Base-by-base conservation (phyloP, 1,284 basidiomycete genomes). In the Apiotrichum montevideense region DNA sequence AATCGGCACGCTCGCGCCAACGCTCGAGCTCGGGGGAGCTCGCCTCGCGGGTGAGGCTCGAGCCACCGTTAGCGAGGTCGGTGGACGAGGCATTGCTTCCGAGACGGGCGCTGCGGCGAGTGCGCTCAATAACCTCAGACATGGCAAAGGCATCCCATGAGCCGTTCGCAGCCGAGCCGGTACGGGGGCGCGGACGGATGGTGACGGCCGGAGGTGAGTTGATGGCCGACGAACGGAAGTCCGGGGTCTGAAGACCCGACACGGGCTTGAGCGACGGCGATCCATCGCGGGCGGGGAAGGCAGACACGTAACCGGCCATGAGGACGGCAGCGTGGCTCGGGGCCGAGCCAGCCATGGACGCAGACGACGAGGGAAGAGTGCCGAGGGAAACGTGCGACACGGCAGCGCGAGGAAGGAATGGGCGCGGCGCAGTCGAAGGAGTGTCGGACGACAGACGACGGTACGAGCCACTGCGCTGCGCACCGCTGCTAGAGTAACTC, bases 141-240 rank as follows among this genome's bases (percentile, higher is more conserved):
- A 61, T 63, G 32, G 68, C 73, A 45, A 71, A 70, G 14, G 65
- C 59, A 51, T 75, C 73, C 73, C 73, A 75, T 1, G 70, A 67
- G 14, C 29, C 46, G 4, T 62, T 59, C 29, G 55, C 48, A 33
- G 60, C 57, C 21, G 66, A 63, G 49, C 63, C 63, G 7, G 66
- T 67, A 29, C 71, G 66, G 33, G 56, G 39, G 50, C 54, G n/a
- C 59, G 55, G n/a, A 35, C 48, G 54, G 50, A 46, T 37, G 11
- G 52, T 55, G 43, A 59, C 58, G 2, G 37, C 32, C 4, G 40
- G 41, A 1, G 51, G 13, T 7, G 35, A 45, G 3, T 42, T 34
- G 9, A 52, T 35, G 6, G 35, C 46, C 29, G 43, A 56, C 7
- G 50, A 51, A 29, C 50, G 50, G 9, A 42, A n/a, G 14, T 51